Percentiles rank a stretch among this genome's conserved stretches.
These are phyloP conservation scores for Colletotrichum sp. DNA, from an alignment of 2,329 filamentous ascomycete species.

Conservation along the genomic window DNA sequence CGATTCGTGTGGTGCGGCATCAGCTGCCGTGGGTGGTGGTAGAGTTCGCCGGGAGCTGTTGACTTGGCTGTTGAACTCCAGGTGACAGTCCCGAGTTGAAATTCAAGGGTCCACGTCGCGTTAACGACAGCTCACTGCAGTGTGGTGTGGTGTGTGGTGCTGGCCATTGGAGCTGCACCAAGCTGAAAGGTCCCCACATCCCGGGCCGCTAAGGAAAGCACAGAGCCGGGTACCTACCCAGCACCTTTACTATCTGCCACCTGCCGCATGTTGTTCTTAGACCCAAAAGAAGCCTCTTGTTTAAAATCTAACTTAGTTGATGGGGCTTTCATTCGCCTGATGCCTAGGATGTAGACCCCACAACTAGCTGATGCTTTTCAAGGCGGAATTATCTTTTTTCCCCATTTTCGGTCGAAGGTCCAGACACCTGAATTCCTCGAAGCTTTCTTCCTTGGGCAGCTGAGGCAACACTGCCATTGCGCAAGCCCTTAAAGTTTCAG, in stretches of 20 bases:
- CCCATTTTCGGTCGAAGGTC: background rate
- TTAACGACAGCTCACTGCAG: background rate
- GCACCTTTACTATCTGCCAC: background rate
- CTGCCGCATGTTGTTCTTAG: background rate
- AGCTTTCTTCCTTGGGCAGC: background rate
- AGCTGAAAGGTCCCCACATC: constrained; percentile 14
- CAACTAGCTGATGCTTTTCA: background rate
- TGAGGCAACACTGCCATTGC: background rate
- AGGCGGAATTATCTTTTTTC: background rate
- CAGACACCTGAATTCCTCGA: background rate
- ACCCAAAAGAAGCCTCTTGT: background rate
- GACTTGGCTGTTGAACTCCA: background rate
- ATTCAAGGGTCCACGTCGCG: constrained; percentile 20
- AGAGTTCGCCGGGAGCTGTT: background rate
- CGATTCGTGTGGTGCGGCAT: background rate
- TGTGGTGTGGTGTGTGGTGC: background rate
- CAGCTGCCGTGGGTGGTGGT: background rate
- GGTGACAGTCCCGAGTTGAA: background rate
- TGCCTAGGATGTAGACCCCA: background rate
- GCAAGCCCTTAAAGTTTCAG: background rate
- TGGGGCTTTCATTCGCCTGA: background rate
- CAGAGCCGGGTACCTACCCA: background rate
- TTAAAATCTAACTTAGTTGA: background rate
- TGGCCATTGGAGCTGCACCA: background rate
- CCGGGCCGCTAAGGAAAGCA: constrained; percentile 6